These are phyloP conservation scores for Saturnispora mendoncae DNA, from an alignment of 805 yeast species.

Conservation along the genomic window DNA sequence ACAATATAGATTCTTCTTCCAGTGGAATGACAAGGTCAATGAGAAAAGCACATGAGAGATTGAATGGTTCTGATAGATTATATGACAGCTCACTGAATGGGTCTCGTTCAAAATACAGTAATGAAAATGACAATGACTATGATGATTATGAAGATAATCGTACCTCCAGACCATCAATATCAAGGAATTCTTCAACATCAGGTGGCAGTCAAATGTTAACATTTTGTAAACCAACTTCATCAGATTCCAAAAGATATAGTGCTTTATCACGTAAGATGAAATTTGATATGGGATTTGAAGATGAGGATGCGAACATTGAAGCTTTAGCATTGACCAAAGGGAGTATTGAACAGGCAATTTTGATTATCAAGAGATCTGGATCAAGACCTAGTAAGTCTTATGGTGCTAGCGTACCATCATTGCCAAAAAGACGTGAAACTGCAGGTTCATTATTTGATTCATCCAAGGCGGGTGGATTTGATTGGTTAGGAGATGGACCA, in stretches of 20 bases:
- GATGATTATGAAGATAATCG: slow-evolving; percentile 5
- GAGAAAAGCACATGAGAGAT: slow-evolving; percentile 13
- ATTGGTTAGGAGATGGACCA: slow-evolving; percentile 26
- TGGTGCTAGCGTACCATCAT: slow-evolving; percentile 34
- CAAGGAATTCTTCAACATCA: neutral
- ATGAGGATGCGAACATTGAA: slow-evolving; percentile 52
- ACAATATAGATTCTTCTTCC: slow-evolving; percentile 2
- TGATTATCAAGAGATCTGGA: slow-evolving; percentile 41
- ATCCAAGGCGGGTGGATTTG: slow-evolving; percentile 29
- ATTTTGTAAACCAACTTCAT: slow-evolving; percentile 45
- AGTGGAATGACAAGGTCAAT: slow-evolving; percentile 14
- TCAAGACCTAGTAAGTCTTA: slow-evolving; percentile 4
- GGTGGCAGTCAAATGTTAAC: slow-evolving; percentile 25
- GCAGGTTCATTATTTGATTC: slow-evolving; percentile 26
- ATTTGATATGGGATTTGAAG: slow-evolving; percentile 47
- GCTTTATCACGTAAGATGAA: slow-evolving; percentile 39
- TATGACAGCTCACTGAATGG: neutral
- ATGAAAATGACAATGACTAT: slow-evolving; percentile 9
- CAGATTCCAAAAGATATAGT: slow-evolving; percentile 44
- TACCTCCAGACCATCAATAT: neutral
- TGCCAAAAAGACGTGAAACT: slow-evolving; percentile 34
- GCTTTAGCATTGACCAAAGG: slow-evolving; percentile 55
- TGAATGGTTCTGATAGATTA: slow-evolving; percentile 9
- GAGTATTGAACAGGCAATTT: slow-evolving; percentile 48
- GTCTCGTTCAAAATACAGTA: neutral